These are phyloP conservation scores for Ramularia collo-cygni DNA, from an alignment of 2,329 filamentous ascomycete species.

Conservation along the genomic window DNA sequence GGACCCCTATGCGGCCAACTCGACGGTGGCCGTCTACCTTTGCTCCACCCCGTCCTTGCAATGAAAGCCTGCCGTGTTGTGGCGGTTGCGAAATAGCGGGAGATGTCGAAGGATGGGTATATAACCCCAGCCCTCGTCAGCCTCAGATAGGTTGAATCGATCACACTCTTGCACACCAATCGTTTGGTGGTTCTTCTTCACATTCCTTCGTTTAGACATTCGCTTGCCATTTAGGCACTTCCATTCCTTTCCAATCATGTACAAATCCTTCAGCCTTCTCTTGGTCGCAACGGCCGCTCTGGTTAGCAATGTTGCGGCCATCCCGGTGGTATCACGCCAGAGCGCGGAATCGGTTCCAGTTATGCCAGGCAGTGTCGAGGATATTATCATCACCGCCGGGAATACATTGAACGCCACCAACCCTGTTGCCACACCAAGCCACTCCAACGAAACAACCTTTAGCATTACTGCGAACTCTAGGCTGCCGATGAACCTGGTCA, in stretches of 20 bases:
- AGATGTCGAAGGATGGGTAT: too few relatives aligned
- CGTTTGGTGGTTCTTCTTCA: background rate
- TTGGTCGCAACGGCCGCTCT: background rate
- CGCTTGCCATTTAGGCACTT: background rate
- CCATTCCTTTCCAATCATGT: background rate
- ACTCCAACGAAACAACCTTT: slow-evolving; percentile 6
- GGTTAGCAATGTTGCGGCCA: background rate
- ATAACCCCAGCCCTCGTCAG: too few relatives aligned
- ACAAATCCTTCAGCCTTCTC: background rate
- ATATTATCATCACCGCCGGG: slow-evolving; percentile 10
- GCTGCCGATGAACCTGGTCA: slow-evolving; percentile 33
- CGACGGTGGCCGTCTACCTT: too few relatives aligned
- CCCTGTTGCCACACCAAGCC: slow-evolving; percentile 2
- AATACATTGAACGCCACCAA: slow-evolving; percentile 15
- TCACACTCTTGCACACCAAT: too few relatives aligned
- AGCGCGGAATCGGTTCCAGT: slow-evolving; percentile 3
- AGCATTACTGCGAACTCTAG: slow-evolving; percentile 5
- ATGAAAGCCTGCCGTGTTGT: too few relatives aligned
- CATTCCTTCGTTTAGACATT: background rate
- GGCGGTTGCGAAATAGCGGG: too few relatives aligned
- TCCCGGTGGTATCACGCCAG: slow-evolving; percentile 1
- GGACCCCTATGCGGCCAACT: too few relatives aligned
- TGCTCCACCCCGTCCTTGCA: too few relatives aligned
- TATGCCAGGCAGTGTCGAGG: slow-evolving; percentile 11
- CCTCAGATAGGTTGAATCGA: too few relatives aligned